phyloP scores from a whole-genome alignment of 2,329 filamentous ascomycete species.

The Aspergillus sp. region DNA sequence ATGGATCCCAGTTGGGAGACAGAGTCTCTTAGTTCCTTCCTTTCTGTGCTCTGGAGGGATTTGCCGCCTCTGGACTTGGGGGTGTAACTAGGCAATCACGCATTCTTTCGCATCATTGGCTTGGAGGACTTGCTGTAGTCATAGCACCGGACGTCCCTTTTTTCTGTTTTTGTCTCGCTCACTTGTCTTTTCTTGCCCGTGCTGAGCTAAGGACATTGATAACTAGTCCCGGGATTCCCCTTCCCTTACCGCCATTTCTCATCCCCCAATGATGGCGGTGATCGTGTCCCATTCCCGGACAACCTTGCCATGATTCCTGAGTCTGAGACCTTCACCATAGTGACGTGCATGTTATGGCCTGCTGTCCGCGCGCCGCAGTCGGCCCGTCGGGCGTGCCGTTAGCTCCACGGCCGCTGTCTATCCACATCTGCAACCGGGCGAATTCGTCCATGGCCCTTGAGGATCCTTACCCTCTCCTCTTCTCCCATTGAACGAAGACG shows the following conservation, averaged over 20 bases:
- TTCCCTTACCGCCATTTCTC: conserved; percentile 23
- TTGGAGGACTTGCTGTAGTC: conserved; percentile 10
- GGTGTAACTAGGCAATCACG: background rate
- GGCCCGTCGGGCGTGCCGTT: conserved; percentile 25
- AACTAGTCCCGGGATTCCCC: conserved; percentile 7
- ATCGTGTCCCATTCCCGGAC: conserved; percentile 18
- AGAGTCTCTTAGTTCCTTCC: background rate
- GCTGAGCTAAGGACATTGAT: conserved; percentile 14
- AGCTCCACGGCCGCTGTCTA: conserved; percentile 20
- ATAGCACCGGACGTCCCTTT: conserved; percentile 3
- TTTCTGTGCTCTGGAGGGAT: background rate
- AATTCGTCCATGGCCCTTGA: conserved; percentile 16
- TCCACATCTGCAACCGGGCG: conserved; percentile 22
- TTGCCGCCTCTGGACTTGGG: background rate
- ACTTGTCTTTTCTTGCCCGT: conserved; percentile 3
- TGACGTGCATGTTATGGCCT: conserved; percentile 22
- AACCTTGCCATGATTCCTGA: conserved; percentile 11
- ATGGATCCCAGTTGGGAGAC: background rate
- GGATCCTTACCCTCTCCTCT: conserved; percentile 6
- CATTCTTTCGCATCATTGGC: conserved; percentile 3
- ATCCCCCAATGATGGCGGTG: conserved; percentile 23
- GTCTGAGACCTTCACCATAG: conserved; percentile 12
- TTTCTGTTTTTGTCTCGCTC: background rate
- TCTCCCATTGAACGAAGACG: conserved; percentile 1
- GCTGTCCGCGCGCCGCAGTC: conserved; percentile 23